Evolutionary conservation across 2,329 filamentous ascomycete species (phyloP), one percentile per base, ranked within the genome.

Genomic region (Penicillium janthinellum): DNA sequence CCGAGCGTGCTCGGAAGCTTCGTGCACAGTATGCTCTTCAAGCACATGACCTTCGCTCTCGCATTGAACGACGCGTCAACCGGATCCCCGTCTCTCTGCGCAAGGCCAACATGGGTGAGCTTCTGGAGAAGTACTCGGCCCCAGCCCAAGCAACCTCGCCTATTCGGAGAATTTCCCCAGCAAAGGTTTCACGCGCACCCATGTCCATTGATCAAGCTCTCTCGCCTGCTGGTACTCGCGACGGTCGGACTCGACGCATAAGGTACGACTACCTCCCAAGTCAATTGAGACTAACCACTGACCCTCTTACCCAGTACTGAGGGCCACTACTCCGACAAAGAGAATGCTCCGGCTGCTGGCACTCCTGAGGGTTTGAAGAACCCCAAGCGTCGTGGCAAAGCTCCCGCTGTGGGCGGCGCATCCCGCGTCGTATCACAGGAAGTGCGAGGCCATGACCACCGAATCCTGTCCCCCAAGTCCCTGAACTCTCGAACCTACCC

Each of bases 51-150:
- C 84, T 98, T 41, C 86, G 90, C 62, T 88, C 92, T 61, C 89
- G 94, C 62, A 89, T 99, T 54, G 93, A 97, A 76, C 90, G 96
- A 79, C 90, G 95, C 77, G 85, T 98, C 75, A 96, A 97, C 73
- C 88, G 95, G 56, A 95, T 98, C 54, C 95, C 95, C 7, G 85
- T 87, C 68, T 84, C 88, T 15, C 79, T 96, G 64, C 88, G 94
- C 60, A 90, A 89, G 71, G 83, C 87, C 62, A 96, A 86, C 58
- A 94, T 99, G 83, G 87, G 88, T 57, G 93, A 96, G 47, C 82
- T 98, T 8, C 74, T 93, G 5, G 80, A 84, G 45, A 84, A 84
- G 63, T 76, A 85, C 66, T 68, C 66, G 48, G 59, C 67, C 50
- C 69, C 72, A 54, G 64, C 69, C 37, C 69, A 72, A 37, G 64